Evolutionary conservation across 257 asterid genomes (phyloP).

Genomic region (Primulina huaijiensis): DNA sequence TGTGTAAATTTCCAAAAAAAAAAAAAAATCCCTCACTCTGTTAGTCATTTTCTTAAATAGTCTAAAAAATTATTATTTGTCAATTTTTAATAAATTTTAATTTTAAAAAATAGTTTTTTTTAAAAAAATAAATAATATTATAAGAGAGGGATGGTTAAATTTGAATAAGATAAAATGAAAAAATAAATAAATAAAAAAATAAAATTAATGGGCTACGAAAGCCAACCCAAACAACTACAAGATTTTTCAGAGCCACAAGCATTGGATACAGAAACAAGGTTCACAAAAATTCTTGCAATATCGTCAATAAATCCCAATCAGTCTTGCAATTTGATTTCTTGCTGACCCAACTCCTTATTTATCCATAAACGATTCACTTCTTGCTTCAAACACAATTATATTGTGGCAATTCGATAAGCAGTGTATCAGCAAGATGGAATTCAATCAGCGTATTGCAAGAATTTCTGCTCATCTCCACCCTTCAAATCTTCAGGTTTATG

Average conservation of each 20-base stretch:
- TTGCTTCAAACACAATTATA: not conserved
- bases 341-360: slow-evolving; percentile 20
- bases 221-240: slow-evolving; percentile 19
- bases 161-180: too few relatives aligned
- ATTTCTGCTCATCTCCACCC: slow-evolving; percentile 89
- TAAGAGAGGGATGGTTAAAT: too few relatives aligned
- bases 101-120: too few relatives aligned
- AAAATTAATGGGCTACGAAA: slow-evolving; percentile 14
- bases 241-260: slow-evolving; percentile 54
- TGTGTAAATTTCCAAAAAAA: too few relatives aligned
- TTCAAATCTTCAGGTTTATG: slow-evolving; percentile 54
- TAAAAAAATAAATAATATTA: too few relatives aligned
- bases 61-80: too few relatives aligned
- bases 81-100: too few relatives aligned
- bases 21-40: too few relatives aligned
- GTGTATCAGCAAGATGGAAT: slow-evolving; percentile 34
- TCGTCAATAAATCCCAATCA: slow-evolving; percentile 23
- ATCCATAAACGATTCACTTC: slow-evolving; percentile 21
- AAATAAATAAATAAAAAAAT: too few relatives aligned
- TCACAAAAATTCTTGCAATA: slow-evolving; percentile 27
- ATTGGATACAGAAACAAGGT: slow-evolving; percentile 46
- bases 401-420: not conserved
- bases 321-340: slow-evolving; percentile 14
- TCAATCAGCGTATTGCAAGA: slow-evolving; percentile 66
- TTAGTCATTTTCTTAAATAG: too few relatives aligned